phyloP scores from a whole-genome alignment of 345 rosid species.

The Arabis alpina region DNA sequence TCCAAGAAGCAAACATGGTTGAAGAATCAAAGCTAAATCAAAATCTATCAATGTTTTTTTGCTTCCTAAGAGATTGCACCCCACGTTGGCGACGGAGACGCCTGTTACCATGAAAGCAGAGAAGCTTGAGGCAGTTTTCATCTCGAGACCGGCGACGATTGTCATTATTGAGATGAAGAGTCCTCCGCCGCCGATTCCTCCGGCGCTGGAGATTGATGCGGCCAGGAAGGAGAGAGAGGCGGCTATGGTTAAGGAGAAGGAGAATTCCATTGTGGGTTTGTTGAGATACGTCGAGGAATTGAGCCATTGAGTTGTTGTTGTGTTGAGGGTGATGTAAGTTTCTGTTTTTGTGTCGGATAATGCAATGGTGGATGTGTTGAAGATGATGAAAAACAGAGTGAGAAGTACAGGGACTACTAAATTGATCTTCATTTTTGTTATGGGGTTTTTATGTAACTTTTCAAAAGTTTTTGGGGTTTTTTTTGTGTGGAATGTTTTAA shows the following conservation, averaged over 20 bases:
- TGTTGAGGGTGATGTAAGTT: constrained; percentile 17
- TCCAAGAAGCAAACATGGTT: constrained; percentile 77
- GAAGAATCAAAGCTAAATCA: constrained; percentile 63
- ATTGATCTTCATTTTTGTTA: constrained; percentile 27
- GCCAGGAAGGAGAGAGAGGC: constrained; percentile 63
- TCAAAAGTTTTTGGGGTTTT: too few species aligned
- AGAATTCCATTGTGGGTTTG: constrained; percentile 34
- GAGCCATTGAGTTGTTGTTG: constrained; percentile 47
- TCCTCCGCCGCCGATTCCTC: constrained; percentile 86
- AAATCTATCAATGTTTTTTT: constrained; percentile 54
- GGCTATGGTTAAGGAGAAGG: constrained; percentile 44
- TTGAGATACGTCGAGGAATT: constrained; percentile 16
- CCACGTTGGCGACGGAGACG: constrained; percentile 69
- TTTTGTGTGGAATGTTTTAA: too few species aligned
- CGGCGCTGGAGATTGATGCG: constrained; percentile 76
- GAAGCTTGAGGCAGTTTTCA: constrained; percentile 68
- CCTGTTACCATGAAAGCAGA: constrained; percentile 89
- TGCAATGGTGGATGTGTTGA: constrained; percentile 36
- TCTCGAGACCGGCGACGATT: constrained; percentile 61
- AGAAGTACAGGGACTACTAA: constrained; percentile 20
- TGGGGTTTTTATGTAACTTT: not conserved
- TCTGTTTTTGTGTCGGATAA: constrained; percentile 31
- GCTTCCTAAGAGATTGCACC: constrained; percentile 52
- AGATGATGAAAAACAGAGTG: constrained; percentile 38
- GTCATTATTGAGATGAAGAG: constrained; percentile 67